Evolutionary conservation across 805 yeast genomes (phyloP), one percentile per base, ranked within the genome.

Genomic region (Cephaloascus albidus): DNA sequence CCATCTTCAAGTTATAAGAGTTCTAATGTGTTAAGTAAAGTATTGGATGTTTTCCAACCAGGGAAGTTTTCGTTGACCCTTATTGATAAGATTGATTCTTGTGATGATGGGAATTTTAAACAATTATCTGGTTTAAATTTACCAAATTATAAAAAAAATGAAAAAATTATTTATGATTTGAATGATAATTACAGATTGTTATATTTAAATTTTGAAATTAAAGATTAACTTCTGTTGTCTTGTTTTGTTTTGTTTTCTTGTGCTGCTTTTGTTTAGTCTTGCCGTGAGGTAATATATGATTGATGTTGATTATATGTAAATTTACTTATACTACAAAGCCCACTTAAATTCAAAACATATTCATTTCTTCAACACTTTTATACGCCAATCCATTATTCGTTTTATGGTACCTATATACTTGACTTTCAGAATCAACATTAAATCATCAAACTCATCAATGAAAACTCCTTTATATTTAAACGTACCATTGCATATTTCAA

Each of bases 141-240:
- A 48, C 51, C 51, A 51, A 59, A 51, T 16, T 87, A 85, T 61
- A 58, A 61, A 40, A 76, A 78, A 51, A 65, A 72, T 39, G 95
- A 87, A 53, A 73, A 72, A 52, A 78, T 81, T 23, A 60, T 80
- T 39, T 83, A 85, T 61, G 95, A 86, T 54, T 65, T 87, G 54
- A 80, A 74, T 45, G 61, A 65, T 41, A 81, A 76, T 45, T 85
- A 86, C 60, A 78, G 76, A 45, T 66, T 87, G 57, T 68, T 86
- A 46, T 87, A 84, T 58, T 65, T 80, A 52, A 76, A 78, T 54
- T 85, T 78, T 54, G 78, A 72, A 46, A 68, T 61, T 42, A 36
- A 14, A 23, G 18, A 20, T 26, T 31, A 31, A 31, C 8, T 31
- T n/a, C 18, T 31, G 15, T 10, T n/a, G 6, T 16, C 14, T 31